phyloP scores from a whole-genome alignment of 345 rosid species.

The Luvunga scandens region DNA sequence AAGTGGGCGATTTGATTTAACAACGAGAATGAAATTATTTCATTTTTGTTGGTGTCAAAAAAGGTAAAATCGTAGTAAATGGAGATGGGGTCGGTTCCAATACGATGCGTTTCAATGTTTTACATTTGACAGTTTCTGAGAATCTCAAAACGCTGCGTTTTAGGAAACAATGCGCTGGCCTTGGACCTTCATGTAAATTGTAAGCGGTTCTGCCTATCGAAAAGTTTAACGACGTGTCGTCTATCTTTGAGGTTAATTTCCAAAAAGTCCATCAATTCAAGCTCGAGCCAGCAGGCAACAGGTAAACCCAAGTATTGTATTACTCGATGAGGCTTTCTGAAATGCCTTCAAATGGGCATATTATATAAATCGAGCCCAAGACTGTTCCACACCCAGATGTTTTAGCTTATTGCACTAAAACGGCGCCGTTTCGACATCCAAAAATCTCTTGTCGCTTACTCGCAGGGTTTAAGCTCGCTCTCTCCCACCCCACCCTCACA shows the following conservation, averaged over 20 bases:
- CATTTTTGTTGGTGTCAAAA: neutral
- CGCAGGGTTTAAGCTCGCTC: conserved; percentile 30
- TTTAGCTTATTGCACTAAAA: neutral
- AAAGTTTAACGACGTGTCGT: too few species aligned
- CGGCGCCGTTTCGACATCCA: conserved; percentile 6
- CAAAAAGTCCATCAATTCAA: too few species aligned
- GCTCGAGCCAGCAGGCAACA: too few species aligned
- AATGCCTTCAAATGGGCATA: too few species aligned
- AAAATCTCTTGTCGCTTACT: neutral
- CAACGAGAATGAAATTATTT: neutral
- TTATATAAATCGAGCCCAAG: neutral
- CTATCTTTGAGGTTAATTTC: too few species aligned
- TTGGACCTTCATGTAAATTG: too few species aligned
- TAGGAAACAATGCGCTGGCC: too few species aligned
- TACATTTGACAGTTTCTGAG: neutral
- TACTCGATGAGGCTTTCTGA: too few species aligned
- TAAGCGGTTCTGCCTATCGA: too few species aligned
- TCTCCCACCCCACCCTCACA: too few species aligned
- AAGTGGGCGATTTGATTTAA: neutral
- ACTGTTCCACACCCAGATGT: rapidly evolving
- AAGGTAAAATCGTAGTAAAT: neutral
- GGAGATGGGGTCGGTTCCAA: neutral
- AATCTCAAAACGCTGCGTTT: neutral
- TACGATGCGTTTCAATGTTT: neutral
- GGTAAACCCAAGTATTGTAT: too few species aligned